phyloP scores from a whole-genome alignment of 148 eudicot species.

The Camellia lanceoleosa region DNA sequence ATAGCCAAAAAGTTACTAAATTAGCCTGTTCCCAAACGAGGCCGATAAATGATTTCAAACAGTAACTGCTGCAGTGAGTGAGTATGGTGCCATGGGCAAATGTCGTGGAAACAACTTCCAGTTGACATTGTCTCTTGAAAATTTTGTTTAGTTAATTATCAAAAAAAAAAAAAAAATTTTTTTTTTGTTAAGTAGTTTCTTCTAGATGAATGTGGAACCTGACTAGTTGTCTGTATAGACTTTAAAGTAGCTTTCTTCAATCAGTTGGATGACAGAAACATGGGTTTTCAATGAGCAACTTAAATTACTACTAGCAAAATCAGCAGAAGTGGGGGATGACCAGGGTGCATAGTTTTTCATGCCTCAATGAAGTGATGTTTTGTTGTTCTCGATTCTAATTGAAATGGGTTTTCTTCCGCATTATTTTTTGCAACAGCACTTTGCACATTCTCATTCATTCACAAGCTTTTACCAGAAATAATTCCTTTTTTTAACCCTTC shows the following conservation, averaged over 20 bases:
- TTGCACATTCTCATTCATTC: slow-evolving; percentile 5
- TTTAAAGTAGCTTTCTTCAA: background rate
- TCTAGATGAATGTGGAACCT: background rate
- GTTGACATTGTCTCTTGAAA: background rate
- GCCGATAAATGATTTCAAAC: background rate
- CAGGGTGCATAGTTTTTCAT: background rate
- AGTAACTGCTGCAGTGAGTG: background rate
- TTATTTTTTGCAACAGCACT: background rate
- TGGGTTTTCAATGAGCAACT: background rate
- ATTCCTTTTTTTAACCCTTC: background rate
- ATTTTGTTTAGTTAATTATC: background rate
- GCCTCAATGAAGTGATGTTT: background rate
- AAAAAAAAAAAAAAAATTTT: too few relatives aligned
- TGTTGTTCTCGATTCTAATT: background rate
- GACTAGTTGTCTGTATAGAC: background rate
- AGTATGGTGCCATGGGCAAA: background rate
- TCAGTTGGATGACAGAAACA: background rate
- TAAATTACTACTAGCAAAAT: background rate
- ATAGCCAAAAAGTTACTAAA: too few relatives aligned
- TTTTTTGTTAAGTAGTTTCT: background rate
- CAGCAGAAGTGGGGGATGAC: background rate
- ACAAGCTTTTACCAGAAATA: background rate
- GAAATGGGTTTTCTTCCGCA: background rate
- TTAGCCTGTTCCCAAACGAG: too few relatives aligned
- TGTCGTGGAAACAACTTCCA: background rate